A percentile compares a stretch with the other conserved stretches of the same genome.
These are phyloP conservation scores for Melampsora americana DNA, from an alignment of 1,284 basidiomycete genomes.

Conservation along the genomic window DNA sequence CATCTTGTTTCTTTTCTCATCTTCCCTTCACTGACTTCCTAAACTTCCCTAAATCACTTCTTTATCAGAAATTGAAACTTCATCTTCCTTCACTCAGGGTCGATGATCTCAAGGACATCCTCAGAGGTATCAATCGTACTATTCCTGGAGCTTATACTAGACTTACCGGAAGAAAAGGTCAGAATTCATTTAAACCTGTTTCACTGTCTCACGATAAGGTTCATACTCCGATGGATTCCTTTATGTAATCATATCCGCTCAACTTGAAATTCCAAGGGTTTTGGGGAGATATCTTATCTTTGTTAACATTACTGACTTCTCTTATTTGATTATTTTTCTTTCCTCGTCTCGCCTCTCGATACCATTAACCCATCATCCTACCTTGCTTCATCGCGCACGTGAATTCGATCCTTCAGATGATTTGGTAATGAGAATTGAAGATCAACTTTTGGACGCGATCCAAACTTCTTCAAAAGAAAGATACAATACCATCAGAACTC, in stretches of 20 bases:
- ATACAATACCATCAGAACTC: constrained; percentile 11
- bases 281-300: neutral
- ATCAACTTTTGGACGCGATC: constrained; percentile 8
- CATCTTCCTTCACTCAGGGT: constrained; percentile 25
- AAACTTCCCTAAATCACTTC: neutral
- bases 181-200: neutral
- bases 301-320: neutral
- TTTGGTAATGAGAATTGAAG: constrained; percentile 3
- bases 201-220: neutral
- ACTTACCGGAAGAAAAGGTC: constrained; percentile 31
- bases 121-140: constrained; percentile 23
- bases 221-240: too few species aligned
- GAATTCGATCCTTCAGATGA: neutral
- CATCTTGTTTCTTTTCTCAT: neutral
- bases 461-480: neutral
- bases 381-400: too few species aligned
- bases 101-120: constrained; percentile 28
- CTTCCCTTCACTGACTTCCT: neutral
- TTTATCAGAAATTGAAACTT: constrained; percentile 25
- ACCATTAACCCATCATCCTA: neutral
- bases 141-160: constrained; percentile 2
- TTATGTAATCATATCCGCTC: neutral
- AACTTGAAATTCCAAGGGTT: neutral
- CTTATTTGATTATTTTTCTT: neutral
- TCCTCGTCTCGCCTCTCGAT: neutral